Base-by-base conservation (phyloP, 805 yeast species). In the Saccharomycopsis fermentans region DNA sequence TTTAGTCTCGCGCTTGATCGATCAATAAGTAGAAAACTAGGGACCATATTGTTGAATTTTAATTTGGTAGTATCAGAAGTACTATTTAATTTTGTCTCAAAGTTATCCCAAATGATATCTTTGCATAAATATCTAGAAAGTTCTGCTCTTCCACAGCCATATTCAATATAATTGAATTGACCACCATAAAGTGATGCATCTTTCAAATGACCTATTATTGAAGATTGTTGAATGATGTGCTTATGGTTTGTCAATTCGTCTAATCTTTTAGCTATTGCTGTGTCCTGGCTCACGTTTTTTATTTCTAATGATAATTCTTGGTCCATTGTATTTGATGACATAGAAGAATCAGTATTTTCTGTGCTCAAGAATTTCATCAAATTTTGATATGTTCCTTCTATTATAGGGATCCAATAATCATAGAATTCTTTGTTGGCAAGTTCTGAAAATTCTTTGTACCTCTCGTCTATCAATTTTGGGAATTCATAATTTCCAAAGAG, bases 71-170 rank as follows among this genome's bases (percentile, higher is more conserved):
- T 12, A 34, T 37, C 58, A 39, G 54, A 39, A 19, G n/a, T 26
- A n/a, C 54, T 40, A 39, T 58, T 54, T 32, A 68, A 74, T 32
- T 65, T 62, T 6, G 57, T 48, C 14, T 57, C 36, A 34, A 39
- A 32, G 17, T 16, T 43, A 43, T 14, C 17, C 40, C 29, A 52
- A 27, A 56, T 37, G 19, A 47, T 27, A 52, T 24, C 47, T 35
- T 58, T 55, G 8, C 70, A 76, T 12, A 87, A 72, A 65, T 82
- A 86, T 59, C 96, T 71, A 1, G 90, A 79, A 26, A 90, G 75
- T 67, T 91, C 97, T 1, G 88, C 96, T 62, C 91, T 80, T 0
- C 97, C 97, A 69, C 96, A 87, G 0, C 97, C 97, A 74, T 89
- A 90, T 70, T 90, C 97, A 32, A 86, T 68, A 66, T 81, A 81